Percentiles rank a stretch among this genome's conserved stretches.
phyloP scores from a whole-genome alignment of 495 filamentous ascomycete species.

The Aspergillus ostianus region DNA sequence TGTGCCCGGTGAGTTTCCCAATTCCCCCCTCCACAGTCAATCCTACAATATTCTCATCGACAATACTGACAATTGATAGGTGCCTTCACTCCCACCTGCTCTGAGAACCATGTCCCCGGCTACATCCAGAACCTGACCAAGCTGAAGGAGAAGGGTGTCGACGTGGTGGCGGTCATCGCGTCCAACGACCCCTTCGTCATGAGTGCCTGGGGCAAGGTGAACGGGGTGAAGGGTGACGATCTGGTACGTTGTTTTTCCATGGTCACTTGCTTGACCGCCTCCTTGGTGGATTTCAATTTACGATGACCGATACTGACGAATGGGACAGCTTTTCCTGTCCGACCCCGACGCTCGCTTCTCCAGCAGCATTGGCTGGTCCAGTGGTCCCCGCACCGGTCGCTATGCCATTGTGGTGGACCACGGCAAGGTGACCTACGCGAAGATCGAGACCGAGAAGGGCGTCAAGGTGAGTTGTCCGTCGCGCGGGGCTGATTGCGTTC shows the following conservation, averaged over 20 bases:
- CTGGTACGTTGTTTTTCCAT: constrained; percentile 54
- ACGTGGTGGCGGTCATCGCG: constrained; percentile 77
- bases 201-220: constrained; percentile 94
- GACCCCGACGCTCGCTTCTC: constrained; percentile 76
- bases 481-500: constrained; percentile 8
- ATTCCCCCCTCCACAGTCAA: neutral
- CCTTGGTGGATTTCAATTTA: too few relatives aligned
- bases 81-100: constrained; percentile 93
- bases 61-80: constrained; percentile 37
- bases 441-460: constrained; percentile 68
- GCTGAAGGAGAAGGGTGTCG: constrained; percentile 78
- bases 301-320: neutral
- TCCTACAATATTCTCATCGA: neutral
- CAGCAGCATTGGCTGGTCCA: constrained; percentile 75
- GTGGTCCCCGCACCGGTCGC: constrained; percentile 65
- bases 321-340: constrained; percentile 67
- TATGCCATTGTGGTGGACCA: constrained; percentile 87
- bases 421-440: constrained; percentile 82
- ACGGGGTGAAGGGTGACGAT: constrained; percentile 68
- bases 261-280: too few relatives aligned
- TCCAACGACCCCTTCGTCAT: constrained; percentile 90
- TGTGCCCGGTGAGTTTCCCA: constrained; percentile 62
- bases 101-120: constrained; percentile 76
- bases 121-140: constrained; percentile 73
- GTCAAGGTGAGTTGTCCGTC: constrained; percentile 24